Evolutionary conservation across 805 yeast genomes (phyloP).

Genomic region (Wickerhamiella musiphila): DNA sequence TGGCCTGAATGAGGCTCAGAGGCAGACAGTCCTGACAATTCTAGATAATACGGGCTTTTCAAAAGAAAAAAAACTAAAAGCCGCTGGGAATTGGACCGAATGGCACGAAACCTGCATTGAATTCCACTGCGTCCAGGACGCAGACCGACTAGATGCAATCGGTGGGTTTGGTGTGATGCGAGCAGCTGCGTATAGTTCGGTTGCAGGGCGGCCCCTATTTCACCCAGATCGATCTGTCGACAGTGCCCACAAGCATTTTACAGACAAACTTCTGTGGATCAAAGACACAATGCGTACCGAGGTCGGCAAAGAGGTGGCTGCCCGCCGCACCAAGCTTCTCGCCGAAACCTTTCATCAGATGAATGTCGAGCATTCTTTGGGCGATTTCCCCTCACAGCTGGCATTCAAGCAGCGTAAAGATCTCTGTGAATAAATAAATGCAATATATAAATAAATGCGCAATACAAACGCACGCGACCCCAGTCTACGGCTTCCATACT

Average conservation of each 20-base stretch:
- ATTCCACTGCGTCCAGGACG: slow-evolving; percentile 23
- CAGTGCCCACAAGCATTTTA: slow-evolving; percentile 19
- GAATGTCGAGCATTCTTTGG: no score
- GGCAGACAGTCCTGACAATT: slow-evolving; percentile 12
- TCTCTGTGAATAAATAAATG: no score
- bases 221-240: slow-evolving; percentile 7
- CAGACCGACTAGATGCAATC: slow-evolving; percentile 27
- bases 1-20: slow-evolving; percentile 8
- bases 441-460: no score
- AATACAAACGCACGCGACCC: no score
- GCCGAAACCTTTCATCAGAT: no score
- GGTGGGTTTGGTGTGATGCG: slow-evolving; percentile 23
- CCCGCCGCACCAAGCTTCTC: no score
- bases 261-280: slow-evolving; percentile 19
- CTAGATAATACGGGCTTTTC: slow-evolving; percentile 17
- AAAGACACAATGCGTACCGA: slow-evolving; percentile 18
- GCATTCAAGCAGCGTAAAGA: no score
- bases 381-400: no score
- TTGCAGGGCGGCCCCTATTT: slow-evolving; percentile 16
- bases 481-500: no score
- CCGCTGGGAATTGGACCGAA: slow-evolving; percentile 14
- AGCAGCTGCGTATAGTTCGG: slow-evolving; percentile 21
- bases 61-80: slow-evolving; percentile 15
- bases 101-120: slow-evolving; percentile 21
- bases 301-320: slow-evolving; percentile 12